A percentile compares a stretch with the other conserved stretches of the same genome.
Evolutionary conservation across 164 flowering plant species (phyloP).

Genomic region (Magnolia officinalis): DNA sequence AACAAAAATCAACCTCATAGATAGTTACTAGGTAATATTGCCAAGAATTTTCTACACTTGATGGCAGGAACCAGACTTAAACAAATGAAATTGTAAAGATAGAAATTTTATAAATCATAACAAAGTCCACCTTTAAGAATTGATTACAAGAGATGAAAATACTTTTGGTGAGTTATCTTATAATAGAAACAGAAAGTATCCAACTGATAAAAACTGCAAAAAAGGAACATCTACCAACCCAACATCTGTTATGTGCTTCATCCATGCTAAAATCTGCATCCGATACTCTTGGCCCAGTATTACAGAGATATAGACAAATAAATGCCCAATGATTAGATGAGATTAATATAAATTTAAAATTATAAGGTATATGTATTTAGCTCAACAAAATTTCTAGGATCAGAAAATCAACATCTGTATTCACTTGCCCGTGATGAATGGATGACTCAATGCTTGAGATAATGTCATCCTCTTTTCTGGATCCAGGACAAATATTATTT

Average conservation of each 20-base stretch:
- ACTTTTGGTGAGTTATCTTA: constrained; percentile 94
- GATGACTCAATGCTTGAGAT: constrained; percentile 87
- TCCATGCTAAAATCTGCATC: constrained; percentile 39
- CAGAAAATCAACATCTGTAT: constrained; percentile 76
- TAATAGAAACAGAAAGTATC: constrained; percentile 83
- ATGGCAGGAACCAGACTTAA: constrained; percentile 3
- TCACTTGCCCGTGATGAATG: constrained; percentile 99
- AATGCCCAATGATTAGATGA: constrained; percentile 76
- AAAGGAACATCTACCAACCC: constrained; percentile 33
- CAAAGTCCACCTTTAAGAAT: constrained; percentile 48
- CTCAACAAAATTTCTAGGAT: constrained; percentile 66
- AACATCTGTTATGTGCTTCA: constrained; percentile 41
- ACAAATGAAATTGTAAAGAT: constrained; percentile 13
- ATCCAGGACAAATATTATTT: constrained; percentile 82
- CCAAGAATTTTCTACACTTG: not conserved
- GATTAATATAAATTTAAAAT: constrained; percentile 40
- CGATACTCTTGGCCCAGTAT: constrained; percentile 38
- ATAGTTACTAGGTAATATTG: no score
- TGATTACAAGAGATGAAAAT: constrained; percentile 55
- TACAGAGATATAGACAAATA: constrained; percentile 58
- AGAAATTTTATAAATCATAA: constrained; percentile 19
- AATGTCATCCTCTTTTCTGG: constrained; percentile 98
- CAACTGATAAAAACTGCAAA: constrained; percentile 72
- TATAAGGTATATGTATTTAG: constrained; percentile 52
- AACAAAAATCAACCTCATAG: not conserved